A percentile compares a stretch with the other conserved stretches of the same genome.
Evolutionary conservation across 495 filamentous ascomycete genomes (phyloP).

Genomic region (Xylaria curta): DNA sequence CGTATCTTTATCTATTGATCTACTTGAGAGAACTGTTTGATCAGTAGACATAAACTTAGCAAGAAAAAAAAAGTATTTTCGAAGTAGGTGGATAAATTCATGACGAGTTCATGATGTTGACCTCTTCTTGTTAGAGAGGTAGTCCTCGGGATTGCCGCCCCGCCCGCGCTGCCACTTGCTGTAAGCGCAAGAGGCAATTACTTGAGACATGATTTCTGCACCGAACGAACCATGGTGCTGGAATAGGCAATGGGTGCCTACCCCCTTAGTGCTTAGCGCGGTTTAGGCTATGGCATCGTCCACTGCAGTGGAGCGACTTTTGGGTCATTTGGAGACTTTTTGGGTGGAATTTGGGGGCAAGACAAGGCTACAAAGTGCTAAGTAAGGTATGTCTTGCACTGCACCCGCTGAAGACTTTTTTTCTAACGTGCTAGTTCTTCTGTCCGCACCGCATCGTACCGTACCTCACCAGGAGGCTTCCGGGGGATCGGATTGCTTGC

Average conservation of each 20-base stretch:
- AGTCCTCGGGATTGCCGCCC: conserved; percentile 14
- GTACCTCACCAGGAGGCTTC: conserved; percentile 2
- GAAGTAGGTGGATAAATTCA: neutral
- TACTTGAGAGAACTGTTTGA: neutral
- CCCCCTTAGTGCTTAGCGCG: conserved; percentile 11
- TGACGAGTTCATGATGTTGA: neutral
- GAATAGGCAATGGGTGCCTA: conserved; percentile 21
- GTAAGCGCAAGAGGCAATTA: conserved; percentile 11
- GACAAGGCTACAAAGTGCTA: conserved; percentile 5
- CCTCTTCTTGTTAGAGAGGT: neutral
- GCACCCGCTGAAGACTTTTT: conserved; percentile 14
- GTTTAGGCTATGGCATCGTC: conserved; percentile 4
- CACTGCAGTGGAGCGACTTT: conserved; percentile 12
- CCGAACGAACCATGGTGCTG: conserved; percentile 10
- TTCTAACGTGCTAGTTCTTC: conserved; percentile 1
- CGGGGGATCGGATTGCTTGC: neutral
- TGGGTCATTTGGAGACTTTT: conserved; percentile 10
- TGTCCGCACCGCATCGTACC: too few species aligned
- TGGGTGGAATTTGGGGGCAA: neutral
- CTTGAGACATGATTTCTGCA: conserved; percentile 12
- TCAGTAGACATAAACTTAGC: neutral
- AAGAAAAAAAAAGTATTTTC: neutral
- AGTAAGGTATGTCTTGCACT: neutral
- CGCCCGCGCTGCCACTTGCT: neutral
- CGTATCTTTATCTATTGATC: neutral